phyloP scores from a whole-genome alignment of 306 rosid species.

The Vicia faba region DNA sequence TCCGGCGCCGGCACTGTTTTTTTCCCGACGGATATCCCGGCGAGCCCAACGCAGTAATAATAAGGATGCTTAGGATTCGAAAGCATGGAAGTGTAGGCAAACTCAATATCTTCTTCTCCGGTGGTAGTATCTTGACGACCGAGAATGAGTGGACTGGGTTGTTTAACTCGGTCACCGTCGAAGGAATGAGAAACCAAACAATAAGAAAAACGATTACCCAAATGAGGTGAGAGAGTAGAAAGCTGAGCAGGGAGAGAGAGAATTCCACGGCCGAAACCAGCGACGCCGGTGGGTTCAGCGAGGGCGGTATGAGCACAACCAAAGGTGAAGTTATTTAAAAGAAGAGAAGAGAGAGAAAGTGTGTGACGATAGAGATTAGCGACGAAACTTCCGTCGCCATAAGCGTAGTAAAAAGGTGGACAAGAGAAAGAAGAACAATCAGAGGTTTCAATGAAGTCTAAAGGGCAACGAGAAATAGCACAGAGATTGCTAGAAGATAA shows the following conservation, averaged over 20 bases:
- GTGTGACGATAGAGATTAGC: constrained; percentile 59
- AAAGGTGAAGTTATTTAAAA: constrained; percentile 71
- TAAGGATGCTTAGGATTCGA: constrained; percentile 83
- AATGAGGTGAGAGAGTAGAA: constrained; percentile 58
- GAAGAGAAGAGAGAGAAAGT: constrained; percentile 53
- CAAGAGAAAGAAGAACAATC: constrained; percentile 69
- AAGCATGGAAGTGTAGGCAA: constrained; percentile 74
- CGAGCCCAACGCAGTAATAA: constrained; percentile 73
- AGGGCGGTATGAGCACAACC: constrained; percentile 89
- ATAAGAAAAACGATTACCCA: constrained; percentile 81
- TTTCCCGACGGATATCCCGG: constrained; percentile 69
- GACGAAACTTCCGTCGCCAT: constrained; percentile 84
- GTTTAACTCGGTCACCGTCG: constrained; percentile 54
- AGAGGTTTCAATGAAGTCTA: constrained; percentile 69
- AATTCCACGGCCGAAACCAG: constrained; percentile 86
- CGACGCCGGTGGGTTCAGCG: constrained; percentile 90
- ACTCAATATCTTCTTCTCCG: constrained; percentile 31
- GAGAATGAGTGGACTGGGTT: constrained; percentile 84
- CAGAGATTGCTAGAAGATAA: constrained; percentile 65
- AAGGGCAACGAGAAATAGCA: constrained; percentile 76
- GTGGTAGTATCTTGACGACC: constrained; percentile 48
- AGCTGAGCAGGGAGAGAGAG: constrained; percentile 84
- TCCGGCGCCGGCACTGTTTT: constrained; percentile 60
- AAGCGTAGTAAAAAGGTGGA: constrained; percentile 88
- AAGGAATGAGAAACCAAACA: constrained; percentile 90